Evolutionary conservation across 441 rosid species (phyloP), one percentile per base, ranked within the genome.

Genomic region (Gossypium davidsonii): DNA sequence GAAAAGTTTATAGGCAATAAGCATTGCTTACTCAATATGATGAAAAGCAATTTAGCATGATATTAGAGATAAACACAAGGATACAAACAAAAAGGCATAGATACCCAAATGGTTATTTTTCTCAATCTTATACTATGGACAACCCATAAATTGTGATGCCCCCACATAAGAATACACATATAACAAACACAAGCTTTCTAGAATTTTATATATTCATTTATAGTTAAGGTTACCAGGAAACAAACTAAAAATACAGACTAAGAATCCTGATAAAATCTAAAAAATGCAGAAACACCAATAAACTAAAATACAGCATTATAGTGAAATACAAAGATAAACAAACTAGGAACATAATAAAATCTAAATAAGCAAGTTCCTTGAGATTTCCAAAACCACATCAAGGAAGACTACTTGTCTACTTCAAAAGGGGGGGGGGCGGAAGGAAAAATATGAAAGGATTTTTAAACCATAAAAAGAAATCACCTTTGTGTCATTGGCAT

Each of bases 401-500:
- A 62, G 23, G 25, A 34, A 31, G 48, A 31, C 46, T 0, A 60
- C 23, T 31, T 34, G 49, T 8, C 34, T 44, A 7, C 2, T 61
- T 28, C 44, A 65, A 44, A 25, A 5, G 7, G 37, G 1, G 39
- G 1, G 37, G 39, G 7, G 6, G 34, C 0, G 1, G 39, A 1
- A 37, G 10, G 42, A 39, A 39, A 39, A 39, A 39, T 39, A 39
- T 39, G 44, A 39, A 39, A 2, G 44, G 44, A 8, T 39, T 39
- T 39, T 39, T 39, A 49, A n/a, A 4, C 5, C 53, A 49, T 49
- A 49, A 49, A 49, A 49, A 49, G n/a, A 3, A 49, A 12, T 73
- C 80, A 96, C 99, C 97, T 96, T 88, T 18, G 87, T 51, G 76
- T 89, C 89, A 78, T 96, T 88, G 10, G 93, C 85, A 79, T 91